These are phyloP conservation scores for Malassezia arunalokei DNA, from an alignment of 1,284 basidiomycete genomes.

Conservation along the genomic window DNA sequence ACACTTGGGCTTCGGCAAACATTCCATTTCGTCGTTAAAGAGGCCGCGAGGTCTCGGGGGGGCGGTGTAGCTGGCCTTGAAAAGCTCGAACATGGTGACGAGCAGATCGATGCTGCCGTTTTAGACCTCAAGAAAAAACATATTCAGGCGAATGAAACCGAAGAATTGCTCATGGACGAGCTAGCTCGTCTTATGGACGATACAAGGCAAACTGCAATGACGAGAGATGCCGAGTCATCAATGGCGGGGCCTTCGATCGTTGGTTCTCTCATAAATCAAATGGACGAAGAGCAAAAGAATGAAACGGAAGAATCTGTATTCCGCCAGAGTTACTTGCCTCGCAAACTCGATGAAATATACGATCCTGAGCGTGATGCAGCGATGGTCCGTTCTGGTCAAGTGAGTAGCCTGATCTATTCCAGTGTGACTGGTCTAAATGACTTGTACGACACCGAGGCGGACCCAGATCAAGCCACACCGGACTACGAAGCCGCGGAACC, in stretches of 20 bases:
- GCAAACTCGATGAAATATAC: constrained; percentile 39
- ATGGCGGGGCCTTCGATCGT: background rate
- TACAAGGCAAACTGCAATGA: background rate
- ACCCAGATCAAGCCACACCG: background rate
- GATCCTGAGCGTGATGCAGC: constrained; percentile 41
- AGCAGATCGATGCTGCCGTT: constrained; percentile 16
- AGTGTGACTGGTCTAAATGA: constrained; percentile 19
- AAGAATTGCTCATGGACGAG: constrained; percentile 22
- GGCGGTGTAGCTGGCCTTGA: constrained; percentile 30
- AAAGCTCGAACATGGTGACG: constrained; percentile 15
- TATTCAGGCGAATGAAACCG: constrained; percentile 20
- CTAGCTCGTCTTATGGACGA: constrained; percentile 21
- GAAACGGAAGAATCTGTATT: constrained; percentile 38
- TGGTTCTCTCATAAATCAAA: background rate
- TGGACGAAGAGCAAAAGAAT: background rate
- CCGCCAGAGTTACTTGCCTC: constrained; percentile 36
- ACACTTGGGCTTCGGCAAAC: constrained; percentile 68
- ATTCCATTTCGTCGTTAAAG: constrained; percentile 55
- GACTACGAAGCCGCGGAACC: background rate
- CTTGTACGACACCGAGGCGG: background rate
- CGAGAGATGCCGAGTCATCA: background rate
- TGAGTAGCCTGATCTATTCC: constrained; percentile 20
- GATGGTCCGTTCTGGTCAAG: constrained; percentile 15
- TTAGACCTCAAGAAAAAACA: background rate
- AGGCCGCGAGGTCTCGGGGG: constrained; percentile 12